phyloP scores from a whole-genome alignment of 2,329 filamentous ascomycete genomes.

The Paradendryphiella salina region DNA sequence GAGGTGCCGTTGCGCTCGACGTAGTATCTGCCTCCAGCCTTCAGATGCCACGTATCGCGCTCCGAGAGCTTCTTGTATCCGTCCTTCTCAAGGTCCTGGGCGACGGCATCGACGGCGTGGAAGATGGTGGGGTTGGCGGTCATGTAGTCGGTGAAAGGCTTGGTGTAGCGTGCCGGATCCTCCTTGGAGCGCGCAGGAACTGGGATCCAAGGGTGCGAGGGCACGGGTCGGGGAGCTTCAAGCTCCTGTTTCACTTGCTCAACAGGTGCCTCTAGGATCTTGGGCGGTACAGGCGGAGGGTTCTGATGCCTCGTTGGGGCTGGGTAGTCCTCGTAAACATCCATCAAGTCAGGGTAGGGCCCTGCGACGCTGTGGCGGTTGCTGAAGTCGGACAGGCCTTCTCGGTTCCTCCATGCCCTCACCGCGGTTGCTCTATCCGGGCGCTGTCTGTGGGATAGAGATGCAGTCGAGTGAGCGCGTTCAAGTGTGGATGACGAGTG shows the following conservation, averaged over 20 bases:
- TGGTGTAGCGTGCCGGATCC: slow-evolving; percentile 61
- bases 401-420: slow-evolving; percentile 13
- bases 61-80: slow-evolving; percentile 81
- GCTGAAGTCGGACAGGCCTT: slow-evolving; percentile 13
- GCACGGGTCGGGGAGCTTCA: slow-evolving; percentile 7
- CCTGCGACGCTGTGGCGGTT: slow-evolving; percentile 39
- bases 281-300: slow-evolving; percentile 46
- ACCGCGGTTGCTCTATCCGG: slow-evolving; percentile 19
- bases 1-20: slow-evolving; percentile 82
- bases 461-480: slow-evolving; percentile 39
- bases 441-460: slow-evolving; percentile 28
- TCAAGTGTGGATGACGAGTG: slow-evolving; percentile 33
- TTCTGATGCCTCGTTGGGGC: slow-evolving; percentile 28
- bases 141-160: slow-evolving; percentile 87
- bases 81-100: slow-evolving; percentile 67
- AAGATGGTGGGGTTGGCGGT: slow-evolving; percentile 90
- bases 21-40: slow-evolving; percentile 86
- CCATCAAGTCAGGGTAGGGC: slow-evolving; percentile 37
- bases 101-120: slow-evolving; percentile 81
- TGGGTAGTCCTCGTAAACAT: slow-evolving; percentile 37
- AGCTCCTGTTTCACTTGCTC: slow-evolving; percentile 9
- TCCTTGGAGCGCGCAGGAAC: slow-evolving; percentile 26
- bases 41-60: slow-evolving; percentile 79
- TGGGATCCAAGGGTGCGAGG: slow-evolving; percentile 26
- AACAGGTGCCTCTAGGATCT: slow-evolving; percentile 35